Evolutionary conservation across 495 filamentous ascomycete species (phyloP), one percentile per base, ranked within the genome.

Genomic region (Penicillium soppii): DNA sequence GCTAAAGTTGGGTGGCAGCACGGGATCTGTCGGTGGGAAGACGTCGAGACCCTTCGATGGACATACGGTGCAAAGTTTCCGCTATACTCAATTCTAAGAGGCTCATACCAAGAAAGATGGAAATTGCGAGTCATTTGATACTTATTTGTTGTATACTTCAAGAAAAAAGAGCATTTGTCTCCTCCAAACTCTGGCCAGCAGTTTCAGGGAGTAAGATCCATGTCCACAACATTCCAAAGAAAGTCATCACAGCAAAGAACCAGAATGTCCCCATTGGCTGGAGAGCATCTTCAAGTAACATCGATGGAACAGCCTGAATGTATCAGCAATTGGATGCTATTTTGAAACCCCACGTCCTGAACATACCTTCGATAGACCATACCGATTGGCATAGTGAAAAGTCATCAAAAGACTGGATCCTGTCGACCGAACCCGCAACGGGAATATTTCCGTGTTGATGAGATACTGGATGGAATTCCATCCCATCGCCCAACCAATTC

Each of bases 391-490:
- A 62, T 82, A 86, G 59, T 87, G 82, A 32, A 86, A 73, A 30
- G 54, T 59, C 54, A 63, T 67, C 15, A 60, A 20, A 12, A 69
- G 29, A 46, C 58, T 62, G 1, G 61, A 51, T 2, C 58, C 61
- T 3, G 51, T 38, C 1, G 58, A 47, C 2, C 66, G 58, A 17
- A 69, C 56, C 10, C 47, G 50, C 6, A 85, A 63, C 1, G 84
- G 84, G 57, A 83, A 86, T 9, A 87, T 76, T 66, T 89, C 85
- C 0, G 82, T 78, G 43, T 79, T 86, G 45, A 88, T 72, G 1
- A 89, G 71, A 57, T 86, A 89, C 54, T 85, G 85, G 56, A 87
- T 82, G 1, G 69, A 72, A 52, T 86, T 86, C 82, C 82, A 88
- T 8, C 84, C 83, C 17, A 86, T 60, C 0, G 83, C 82, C 81